Base-by-base conservation (phyloP, 495 filamentous ascomycete genomes). In the Hypoxylon intermedium region DNA sequence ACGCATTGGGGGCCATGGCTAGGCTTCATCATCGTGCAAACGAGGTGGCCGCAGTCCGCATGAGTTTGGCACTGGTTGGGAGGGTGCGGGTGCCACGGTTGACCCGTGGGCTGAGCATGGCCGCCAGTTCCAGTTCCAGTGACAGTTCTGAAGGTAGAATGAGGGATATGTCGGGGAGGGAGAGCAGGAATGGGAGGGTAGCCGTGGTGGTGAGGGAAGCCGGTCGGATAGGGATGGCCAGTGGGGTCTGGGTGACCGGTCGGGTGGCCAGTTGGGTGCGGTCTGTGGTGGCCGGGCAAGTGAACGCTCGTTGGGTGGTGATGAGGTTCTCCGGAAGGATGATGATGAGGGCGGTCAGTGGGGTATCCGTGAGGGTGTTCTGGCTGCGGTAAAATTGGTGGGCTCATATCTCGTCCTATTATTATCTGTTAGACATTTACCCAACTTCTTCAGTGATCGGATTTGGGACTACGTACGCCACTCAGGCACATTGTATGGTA, bases 401-500 rank as follows among this genome's bases (percentile, higher is more conserved):
- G 36, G 36, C 36, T 38, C 2, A 12, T 12, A 13, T 36, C 33
- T 37, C 26, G 42, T 41, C 28, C 38, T 2, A 15, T 56, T 9
- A 19, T 37, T n/a, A 3, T 11, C 30, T 38, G 36, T 38, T 19
- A 38, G 36, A 16, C 2, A 9, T 38, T n/a, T n/a, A n/a, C 6
- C 4, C 2, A 5, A 26, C 13, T 7, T 34, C 15, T 23, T 7
- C 9, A 3, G 16, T n/a, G 15, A 6, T 19, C 15, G n/a, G 9
- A 5, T 36, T 24, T 52, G 7, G 9, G 24, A 26, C 9, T 15
- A 43, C 53, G 16, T 68, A 65, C 57, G 40, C 33, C 23, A 36
- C 26, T 50, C 33, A 9, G 48, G 48, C 12, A 53, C 36, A 7
- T 36, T 49, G 41, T 50, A 67, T 3, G 65, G 65, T 0, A 67